Conservation (phyloP, 495 filamentous ascomycete species). For the Evansstolkia leycettana region DNA sequence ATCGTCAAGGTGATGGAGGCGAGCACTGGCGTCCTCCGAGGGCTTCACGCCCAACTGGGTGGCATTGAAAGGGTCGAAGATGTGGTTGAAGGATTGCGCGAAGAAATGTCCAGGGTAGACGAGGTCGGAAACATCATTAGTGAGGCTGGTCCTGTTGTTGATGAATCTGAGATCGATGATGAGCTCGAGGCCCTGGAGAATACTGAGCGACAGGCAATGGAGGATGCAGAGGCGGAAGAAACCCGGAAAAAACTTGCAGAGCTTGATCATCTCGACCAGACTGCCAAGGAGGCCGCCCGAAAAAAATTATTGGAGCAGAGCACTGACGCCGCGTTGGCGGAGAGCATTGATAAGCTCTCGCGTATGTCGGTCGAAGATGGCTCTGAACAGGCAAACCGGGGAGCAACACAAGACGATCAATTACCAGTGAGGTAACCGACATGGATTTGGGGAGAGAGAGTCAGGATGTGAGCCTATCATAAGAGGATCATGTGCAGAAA, state of each 20-base stretch:
- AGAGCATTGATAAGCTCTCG: slow-evolving; percentile 27
- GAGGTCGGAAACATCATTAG: slow-evolving; percentile 69
- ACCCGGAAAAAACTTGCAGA: slow-evolving; percentile 33
- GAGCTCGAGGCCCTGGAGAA: slow-evolving; percentile 70
- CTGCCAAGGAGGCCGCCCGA: slow-evolving; percentile 19
- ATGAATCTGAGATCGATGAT: slow-evolving; percentile 79
- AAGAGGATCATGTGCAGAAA: neutral
- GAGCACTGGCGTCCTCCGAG: slow-evolving; percentile 54
- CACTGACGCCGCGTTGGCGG: slow-evolving; percentile 22
- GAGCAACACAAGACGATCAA: neutral
- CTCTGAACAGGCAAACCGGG: slow-evolving; percentile 12
- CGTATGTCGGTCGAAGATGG: slow-evolving; percentile 32
- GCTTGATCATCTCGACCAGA: slow-evolving; percentile 27
- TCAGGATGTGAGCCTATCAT: no score
- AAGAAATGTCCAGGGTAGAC: slow-evolving; percentile 73
- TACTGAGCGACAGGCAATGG: slow-evolving; percentile 45
- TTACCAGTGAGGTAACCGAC: neutral
- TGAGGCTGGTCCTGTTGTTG: slow-evolving; percentile 47
- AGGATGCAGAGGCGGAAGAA: slow-evolving; percentile 35
- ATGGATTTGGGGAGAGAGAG: no score
- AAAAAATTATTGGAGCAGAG: slow-evolving; percentile 12
- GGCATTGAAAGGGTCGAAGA: slow-evolving; percentile 64
- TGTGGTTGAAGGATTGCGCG: slow-evolving; percentile 58
- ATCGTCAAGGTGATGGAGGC: slow-evolving; percentile 71
- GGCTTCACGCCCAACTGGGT: slow-evolving; percentile 65